Evolutionary conservation across 495 filamentous ascomycete species (phyloP).

Genomic region (Astrothelium macrocarpum): DNA sequence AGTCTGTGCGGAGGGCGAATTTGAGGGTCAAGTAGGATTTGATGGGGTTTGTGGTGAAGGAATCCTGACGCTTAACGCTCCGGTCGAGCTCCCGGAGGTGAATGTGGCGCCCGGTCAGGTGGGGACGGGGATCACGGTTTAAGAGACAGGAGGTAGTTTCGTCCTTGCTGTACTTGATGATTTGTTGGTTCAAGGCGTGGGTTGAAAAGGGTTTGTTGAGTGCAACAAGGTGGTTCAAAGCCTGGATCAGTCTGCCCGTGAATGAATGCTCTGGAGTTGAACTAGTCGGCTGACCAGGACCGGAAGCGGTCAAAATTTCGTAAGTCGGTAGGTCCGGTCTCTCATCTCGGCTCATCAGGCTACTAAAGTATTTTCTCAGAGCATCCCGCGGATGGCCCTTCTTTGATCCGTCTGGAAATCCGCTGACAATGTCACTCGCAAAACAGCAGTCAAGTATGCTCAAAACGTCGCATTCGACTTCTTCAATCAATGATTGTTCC

Average conservation of each 20-base stretch:
- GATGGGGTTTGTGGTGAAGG: not conserved
- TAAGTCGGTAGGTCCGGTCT: not conserved
- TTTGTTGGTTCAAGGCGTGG: not conserved
- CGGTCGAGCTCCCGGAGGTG: not conserved
- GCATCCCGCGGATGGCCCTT: not conserved
- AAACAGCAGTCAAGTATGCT: conserved; percentile 28
- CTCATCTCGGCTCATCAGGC: not conserved
- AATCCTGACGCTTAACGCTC: not conserved
- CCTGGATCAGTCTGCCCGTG: not conserved
- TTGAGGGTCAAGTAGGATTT: not conserved
- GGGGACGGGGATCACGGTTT: not conserved
- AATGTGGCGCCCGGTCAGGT: not conserved
- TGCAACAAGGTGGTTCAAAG: not conserved
- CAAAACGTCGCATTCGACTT: conserved; percentile 21
- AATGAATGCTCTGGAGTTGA: not conserved
- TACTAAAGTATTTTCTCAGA: not conserved
- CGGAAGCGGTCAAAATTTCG: not conserved
- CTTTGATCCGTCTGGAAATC: not conserved
- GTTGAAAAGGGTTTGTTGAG: not conserved
- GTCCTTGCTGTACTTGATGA: not conserved
- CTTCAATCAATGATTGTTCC: conserved; percentile 17
- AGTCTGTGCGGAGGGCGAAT: not conserved
- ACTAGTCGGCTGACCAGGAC: not conserved
- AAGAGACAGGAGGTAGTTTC: not conserved
- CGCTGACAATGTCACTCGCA: conserved; percentile 18